Conservation (phyloP, 2,329 filamentous ascomycete genomes). For the Epichloe festucae region DNA sequence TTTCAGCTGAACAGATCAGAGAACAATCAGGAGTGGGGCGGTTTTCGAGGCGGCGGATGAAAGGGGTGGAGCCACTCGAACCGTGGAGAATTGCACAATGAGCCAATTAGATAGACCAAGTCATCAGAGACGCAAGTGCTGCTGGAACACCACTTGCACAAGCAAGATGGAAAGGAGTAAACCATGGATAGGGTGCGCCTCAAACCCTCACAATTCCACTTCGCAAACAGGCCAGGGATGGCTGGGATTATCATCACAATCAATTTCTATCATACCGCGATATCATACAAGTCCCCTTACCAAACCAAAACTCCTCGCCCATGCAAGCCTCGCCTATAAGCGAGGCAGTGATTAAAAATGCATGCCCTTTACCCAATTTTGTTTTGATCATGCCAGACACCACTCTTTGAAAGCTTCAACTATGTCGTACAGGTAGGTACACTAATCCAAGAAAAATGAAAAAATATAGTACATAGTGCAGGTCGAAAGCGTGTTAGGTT, state of each 20-base stretch:
- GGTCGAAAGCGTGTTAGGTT: background rate
- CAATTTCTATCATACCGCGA: no score
- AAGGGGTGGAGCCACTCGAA: no score
- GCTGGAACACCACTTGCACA: no score
- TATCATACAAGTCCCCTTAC: background rate
- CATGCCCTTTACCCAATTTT: background rate
- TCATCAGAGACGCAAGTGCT: no score
- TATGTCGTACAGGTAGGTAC: slow-evolving; percentile 1
- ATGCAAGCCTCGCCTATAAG: background rate
- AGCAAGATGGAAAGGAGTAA: no score
- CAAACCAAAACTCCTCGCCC: background rate
- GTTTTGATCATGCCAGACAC: background rate
- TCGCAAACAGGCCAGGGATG: no score
- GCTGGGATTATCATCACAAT: no score
- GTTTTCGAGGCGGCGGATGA: background rate
- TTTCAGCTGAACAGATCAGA: no score
- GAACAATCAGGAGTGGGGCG: no score
- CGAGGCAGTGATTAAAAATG: background rate
- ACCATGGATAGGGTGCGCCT: no score
- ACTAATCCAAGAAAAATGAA: slow-evolving; percentile 4
- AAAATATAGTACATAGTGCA: background rate
- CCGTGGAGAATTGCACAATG: no score
- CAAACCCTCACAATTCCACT: background rate
- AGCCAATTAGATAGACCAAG: no score
- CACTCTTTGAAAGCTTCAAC: background rate